Conservation (phyloP, 108 stramenopile species). For the Nitzschia sp. region DNA sequence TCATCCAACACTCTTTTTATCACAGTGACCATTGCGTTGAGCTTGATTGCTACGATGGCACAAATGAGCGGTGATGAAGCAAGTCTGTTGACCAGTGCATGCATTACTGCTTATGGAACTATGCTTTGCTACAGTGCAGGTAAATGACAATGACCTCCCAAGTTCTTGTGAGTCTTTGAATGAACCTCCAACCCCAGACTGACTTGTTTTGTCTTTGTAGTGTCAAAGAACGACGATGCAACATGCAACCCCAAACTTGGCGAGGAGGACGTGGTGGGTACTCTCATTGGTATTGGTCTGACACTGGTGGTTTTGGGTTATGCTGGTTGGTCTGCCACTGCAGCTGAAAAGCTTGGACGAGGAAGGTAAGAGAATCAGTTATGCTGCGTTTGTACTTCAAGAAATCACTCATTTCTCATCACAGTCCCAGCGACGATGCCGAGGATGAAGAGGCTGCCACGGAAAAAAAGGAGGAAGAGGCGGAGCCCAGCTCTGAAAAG, state of each 20-base stretch:
- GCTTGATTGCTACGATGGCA: slow-evolving; percentile 52
- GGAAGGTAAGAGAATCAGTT: neutral
- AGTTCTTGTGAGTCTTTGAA: neutral
- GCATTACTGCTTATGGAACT: slow-evolving; percentile 80
- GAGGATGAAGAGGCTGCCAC: neutral
- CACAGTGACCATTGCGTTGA: slow-evolving; percentile 70
- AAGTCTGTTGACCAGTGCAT: slow-evolving; percentile 75
- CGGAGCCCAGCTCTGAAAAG: slow-evolving; percentile 6
- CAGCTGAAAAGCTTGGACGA: slow-evolving; percentile 32
- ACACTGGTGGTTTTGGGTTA: slow-evolving; percentile 76
- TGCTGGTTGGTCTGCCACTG: slow-evolving; percentile 75
- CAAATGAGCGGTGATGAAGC: slow-evolving; percentile 78
- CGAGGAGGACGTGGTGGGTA: slow-evolving; percentile 58
- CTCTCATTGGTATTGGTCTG: slow-evolving; percentile 75
- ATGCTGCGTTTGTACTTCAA: neutral
- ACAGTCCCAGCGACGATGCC: neutral
- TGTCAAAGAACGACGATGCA: slow-evolving; percentile 71
- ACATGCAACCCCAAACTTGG: slow-evolving; percentile 85
- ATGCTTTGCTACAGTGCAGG: slow-evolving; percentile 80
- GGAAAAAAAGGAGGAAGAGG: neutral
- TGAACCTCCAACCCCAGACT: neutral
- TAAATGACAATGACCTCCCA: too few species aligned
- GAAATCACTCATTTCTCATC: neutral
- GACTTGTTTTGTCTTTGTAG: slow-evolving; percentile 1
- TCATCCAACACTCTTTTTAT: slow-evolving; percentile 76